Base-by-base conservation (phyloP, 768 basidiomycete genomes). In the Gloeostereum incarnatum region DNA sequence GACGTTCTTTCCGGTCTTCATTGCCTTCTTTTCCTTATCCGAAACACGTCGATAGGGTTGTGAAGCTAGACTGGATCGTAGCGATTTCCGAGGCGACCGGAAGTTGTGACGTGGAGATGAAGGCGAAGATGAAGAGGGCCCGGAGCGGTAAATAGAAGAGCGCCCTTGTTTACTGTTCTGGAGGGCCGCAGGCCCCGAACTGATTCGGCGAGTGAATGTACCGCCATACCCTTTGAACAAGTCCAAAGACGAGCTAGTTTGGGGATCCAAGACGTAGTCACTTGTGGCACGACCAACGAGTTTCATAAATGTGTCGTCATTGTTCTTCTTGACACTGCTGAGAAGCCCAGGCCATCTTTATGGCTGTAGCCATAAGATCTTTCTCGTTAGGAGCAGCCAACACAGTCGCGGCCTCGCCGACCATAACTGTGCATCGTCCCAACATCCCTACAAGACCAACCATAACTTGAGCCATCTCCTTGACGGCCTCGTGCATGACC, bases 381-480 rank as follows among this genome's bases (percentile, higher is more conserved):
- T 46, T 52, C 23, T 61, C 58, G 11, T 48, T 49, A 31, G 56
- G 44, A 13, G 44, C 50, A 10, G 49, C 39, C 54, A 76, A 29
- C 41, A 59, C 43, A 43, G 59, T 55, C 53, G 73, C 56, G 40
- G 68, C 61, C 41, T 88, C 81, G 9, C 70, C 75, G 20, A 89
- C 64, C 55, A 80, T 70, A 32, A 81, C 73, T 3, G 81, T 87
- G 51, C 81, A 85, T 45, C 85, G 66, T 25, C 84, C 84, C 16
- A 92, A 65, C 70, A 90, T 78, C 10, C 87, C 85, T 20, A 89
- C 61, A n/a, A 91, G 67, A 44, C 66, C 68, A 19, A 88, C 75
- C 42, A 86, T 61, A 24, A 80, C 63, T 49, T 72, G 69, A 1
- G 81, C 72, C 62, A 91, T 81, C 40, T 73, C 68, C 23, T 61